Evolutionary conservation across 106 monocot species (phyloP), one percentile per base, ranked within the genome.

Genomic region (Phalaenopsis equestris): DNA sequence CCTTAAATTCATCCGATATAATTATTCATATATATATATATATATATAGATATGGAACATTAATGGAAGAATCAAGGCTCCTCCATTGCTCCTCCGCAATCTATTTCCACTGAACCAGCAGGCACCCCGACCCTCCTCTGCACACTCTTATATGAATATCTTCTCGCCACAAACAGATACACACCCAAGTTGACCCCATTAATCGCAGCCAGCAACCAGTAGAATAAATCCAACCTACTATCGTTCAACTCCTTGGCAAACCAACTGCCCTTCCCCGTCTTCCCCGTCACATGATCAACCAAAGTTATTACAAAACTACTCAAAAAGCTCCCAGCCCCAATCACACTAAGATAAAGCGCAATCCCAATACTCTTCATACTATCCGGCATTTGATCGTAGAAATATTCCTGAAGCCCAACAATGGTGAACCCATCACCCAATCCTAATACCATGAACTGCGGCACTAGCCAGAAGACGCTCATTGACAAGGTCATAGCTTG

Each of bases 381-480:
- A 12, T 95, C 95, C 0, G 95, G 95, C 55, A 92, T 84, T 77
- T 95, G 92, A 14, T 89, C 90, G 49, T 95, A 95, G 85, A 95
- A 95, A 77, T 87, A 95, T 72, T 95, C 95, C 55, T 90, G 92
- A 15, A 95, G 47, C 0, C 95, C 95, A 1, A 93, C 91, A 15
- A 95, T 45, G 0, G 89, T 64, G 82, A 93, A 93, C 4, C 86
- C 93, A 72, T 95, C 95, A 11, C 82, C 87, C 6, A 95, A 41
- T 0, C 95, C 93, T 17, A 96, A 55, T 41, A 96, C 88, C 79
- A 88, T 36, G 70, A 85, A 96, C 88, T 96, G 96, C 7, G 95
- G 93, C 0, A 83, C 79, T 36, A 93, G 41, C 96, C 96, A 96
- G 83, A 88, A 93, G 65, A 93, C 81, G 61, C 88, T 90, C 81